Conservation (phyloP, 148 eudicot genomes). For the Drosera capensis region DNA sequence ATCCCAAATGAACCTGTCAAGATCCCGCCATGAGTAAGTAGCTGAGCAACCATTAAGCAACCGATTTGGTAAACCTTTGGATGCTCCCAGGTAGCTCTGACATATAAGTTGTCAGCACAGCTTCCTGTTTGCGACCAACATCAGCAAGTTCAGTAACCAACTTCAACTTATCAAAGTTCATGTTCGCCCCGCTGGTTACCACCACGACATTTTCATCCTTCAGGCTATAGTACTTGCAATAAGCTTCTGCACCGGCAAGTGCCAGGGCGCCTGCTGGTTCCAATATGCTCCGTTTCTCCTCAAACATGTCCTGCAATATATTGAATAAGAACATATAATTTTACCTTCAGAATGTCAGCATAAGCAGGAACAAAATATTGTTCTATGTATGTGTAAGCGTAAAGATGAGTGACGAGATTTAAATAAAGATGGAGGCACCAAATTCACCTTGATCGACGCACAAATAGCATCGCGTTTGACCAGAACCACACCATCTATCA, state of each 20-base stretch:
- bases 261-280: slow-evolving; percentile 99
- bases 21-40: not conserved
- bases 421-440: not conserved
- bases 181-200: slow-evolving; percentile 90
- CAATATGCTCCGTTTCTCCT: slow-evolving; percentile 92
- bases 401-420: too few relatives aligned
- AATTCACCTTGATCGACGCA: slow-evolving; percentile 86
- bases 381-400: too few relatives aligned
- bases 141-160: slow-evolving; percentile 97
- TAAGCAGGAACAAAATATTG: too few relatives aligned
- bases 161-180: slow-evolving; percentile 95
- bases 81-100: slow-evolving; percentile 86
- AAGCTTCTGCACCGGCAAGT: slow-evolving; percentile 99
- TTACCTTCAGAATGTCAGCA: too few relatives aligned
- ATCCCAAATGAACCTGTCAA: not conserved
- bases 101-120: slow-evolving; percentile 87
- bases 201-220: slow-evolving; percentile 72
- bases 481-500: slow-evolving; percentile 90
- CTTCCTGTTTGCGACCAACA: slow-evolving; percentile 92
- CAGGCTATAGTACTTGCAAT: slow-evolving; percentile 79
- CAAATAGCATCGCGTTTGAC: slow-evolving; percentile 98
- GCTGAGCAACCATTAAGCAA: slow-evolving; percentile 13
- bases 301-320: slow-evolving; percentile 76
- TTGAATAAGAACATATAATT: too few relatives aligned
- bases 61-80: slow-evolving; percentile 61